Evolutionary conservation across 805 yeast genomes (phyloP).

Genomic region (Metschnikowia colocasiae): DNA sequence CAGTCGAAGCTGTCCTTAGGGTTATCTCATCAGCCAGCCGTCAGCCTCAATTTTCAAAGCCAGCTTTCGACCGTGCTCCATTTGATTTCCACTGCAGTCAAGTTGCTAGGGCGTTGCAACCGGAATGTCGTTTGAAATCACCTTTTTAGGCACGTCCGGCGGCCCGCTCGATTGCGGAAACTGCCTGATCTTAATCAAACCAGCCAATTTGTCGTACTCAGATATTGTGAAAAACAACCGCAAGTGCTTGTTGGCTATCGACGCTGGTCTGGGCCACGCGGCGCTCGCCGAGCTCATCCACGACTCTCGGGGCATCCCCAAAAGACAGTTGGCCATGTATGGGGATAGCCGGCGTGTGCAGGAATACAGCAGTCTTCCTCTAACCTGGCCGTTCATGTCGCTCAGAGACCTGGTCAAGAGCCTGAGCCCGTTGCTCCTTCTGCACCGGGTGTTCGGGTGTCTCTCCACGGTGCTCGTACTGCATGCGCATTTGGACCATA

Average conservation of each 20-base stretch:
- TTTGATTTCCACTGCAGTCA: too few species aligned
- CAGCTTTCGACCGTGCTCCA: too few species aligned
- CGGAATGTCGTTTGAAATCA: constrained; percentile 49
- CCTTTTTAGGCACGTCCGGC: constrained; percentile 76
- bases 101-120: too few species aligned
- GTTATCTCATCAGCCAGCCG: too few species aligned
- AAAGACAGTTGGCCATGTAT: constrained; percentile 25
- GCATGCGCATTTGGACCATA: constrained; percentile 85
- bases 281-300: constrained; percentile 43
- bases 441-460: constrained; percentile 23
- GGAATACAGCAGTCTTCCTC: constrained; percentile 24
- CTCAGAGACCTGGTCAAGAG: constrained; percentile 2
- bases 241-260: constrained; percentile 51
- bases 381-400: constrained; percentile 25
- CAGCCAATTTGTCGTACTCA: constrained; percentile 40
- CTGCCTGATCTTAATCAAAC: constrained; percentile 65
- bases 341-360: constrained; percentile 25
- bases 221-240: constrained; percentile 26
- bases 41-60: too few species aligned
- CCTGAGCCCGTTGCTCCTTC: constrained; percentile 7
- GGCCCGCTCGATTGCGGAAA: constrained; percentile 76
- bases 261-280: constrained; percentile 74
- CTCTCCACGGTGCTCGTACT: constrained; percentile 48
- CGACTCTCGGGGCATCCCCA: constrained; percentile 17
- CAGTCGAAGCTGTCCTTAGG: too few species aligned